Conservation (phyloP, 371 early-diverging fungal species). For the Phascolomyces articulosus region DNA sequence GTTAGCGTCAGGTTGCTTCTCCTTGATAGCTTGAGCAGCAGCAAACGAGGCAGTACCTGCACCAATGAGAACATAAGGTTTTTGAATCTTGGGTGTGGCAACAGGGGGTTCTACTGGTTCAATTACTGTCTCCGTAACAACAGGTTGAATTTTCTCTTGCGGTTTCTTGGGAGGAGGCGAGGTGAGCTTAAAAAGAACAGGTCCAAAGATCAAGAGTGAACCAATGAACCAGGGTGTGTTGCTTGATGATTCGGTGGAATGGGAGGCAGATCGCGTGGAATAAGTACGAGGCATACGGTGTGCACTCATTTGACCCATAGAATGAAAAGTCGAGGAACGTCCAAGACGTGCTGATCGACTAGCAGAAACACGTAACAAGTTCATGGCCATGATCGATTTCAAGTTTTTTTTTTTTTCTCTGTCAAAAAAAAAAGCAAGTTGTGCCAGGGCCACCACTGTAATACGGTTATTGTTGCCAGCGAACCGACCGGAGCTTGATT, state of each 20-base stretch:
- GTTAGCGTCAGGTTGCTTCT: conserved; percentile 68
- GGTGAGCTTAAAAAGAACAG: conserved; percentile 61
- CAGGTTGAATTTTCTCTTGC: conserved; percentile 26
- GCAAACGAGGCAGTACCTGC: conserved; percentile 73
- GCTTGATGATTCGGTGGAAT: conserved; percentile 20
- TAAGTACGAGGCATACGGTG: conserved; percentile 12
- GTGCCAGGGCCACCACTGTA: background rate
- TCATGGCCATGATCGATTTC: conserved; percentile 19
- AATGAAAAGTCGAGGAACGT: conserved; percentile 2
- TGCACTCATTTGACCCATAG: background rate
- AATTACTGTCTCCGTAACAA: background rate
- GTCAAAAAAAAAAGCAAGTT: background rate
- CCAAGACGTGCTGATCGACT: conserved; percentile 19
- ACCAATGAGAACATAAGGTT: conserved; percentile 62
- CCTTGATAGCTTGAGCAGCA: conserved; percentile 71
- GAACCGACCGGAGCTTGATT: too few species aligned
- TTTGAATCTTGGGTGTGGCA: conserved; percentile 30
- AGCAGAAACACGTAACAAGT: conserved; percentile 21
- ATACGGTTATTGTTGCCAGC: too few species aligned
- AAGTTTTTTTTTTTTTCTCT: background rate
- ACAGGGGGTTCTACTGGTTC: conserved; percentile 9
- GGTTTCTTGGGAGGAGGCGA: conserved; percentile 59
- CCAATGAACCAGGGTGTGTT: conserved; percentile 62
- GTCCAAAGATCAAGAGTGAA: conserved; percentile 61
- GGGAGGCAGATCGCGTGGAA: background rate